phyloP scores from a whole-genome alignment of 441 rosid species.

The Populus hybrid region DNA sequence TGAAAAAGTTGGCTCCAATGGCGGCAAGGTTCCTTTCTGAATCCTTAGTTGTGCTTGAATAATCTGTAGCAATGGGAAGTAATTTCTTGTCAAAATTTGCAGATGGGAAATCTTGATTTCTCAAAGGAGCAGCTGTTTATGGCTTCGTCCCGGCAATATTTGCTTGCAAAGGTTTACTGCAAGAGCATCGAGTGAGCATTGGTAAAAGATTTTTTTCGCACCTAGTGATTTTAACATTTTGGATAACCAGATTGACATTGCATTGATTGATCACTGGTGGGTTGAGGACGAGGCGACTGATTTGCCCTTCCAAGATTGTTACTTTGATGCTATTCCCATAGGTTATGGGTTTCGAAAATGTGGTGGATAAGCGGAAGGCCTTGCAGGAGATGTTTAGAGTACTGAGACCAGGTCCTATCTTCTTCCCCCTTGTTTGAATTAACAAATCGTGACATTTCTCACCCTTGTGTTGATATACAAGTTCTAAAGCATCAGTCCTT shows the following conservation, averaged over 20 bases:
- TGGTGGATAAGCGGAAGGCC: conserved; percentile 55
- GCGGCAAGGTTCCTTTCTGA: conserved; percentile 42
- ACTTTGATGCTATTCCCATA: conserved; percentile 76
- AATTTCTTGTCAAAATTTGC: conserved; percentile 12
- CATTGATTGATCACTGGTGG: conserved; percentile 48
- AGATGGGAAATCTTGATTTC: conserved; percentile 86
- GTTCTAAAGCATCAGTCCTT: conserved; percentile 61
- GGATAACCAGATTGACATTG: not conserved
- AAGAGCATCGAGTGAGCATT: conserved; percentile 86
- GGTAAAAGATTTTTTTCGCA: conserved; percentile 25
- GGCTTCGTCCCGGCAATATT: conserved; percentile 58
- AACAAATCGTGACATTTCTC: not conserved
- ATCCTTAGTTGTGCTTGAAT: not conserved
- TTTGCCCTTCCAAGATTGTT: conserved; percentile 64
- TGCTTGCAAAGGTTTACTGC: conserved; percentile 48
- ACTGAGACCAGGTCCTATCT: conserved; percentile 53
- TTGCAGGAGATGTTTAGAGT: conserved; percentile 66
- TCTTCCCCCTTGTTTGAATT: not conserved
- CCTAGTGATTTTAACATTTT: not conserved
- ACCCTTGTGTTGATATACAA: conserved; percentile 32
- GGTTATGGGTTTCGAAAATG: conserved; percentile 80
- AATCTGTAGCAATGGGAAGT: not conserved
- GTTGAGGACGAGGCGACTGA: conserved; percentile 76
- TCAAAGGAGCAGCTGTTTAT: conserved; percentile 64
- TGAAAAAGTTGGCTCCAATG: conserved; percentile 61